A percentile compares a stretch with the other conserved stretches of the same genome.
Conservation (phyloP, 768 basidiomycete genomes). For the Pleurotus cornucopiae region DNA sequence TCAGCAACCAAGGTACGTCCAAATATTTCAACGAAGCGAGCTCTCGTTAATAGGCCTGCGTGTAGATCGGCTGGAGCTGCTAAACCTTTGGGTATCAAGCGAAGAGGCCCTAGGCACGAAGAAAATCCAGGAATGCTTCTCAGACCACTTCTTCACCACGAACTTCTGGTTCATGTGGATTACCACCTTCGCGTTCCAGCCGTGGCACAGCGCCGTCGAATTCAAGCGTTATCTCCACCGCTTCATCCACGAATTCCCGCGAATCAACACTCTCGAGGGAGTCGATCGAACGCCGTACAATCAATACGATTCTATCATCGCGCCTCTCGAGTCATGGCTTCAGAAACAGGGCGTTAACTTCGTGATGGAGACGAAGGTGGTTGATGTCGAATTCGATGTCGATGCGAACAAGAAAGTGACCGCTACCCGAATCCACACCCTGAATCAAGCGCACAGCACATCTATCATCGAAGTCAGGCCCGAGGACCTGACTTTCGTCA, state of each 20-base stretch:
- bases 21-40: background rate
- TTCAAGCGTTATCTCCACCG: slow-evolving; percentile 5
- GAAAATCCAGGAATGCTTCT: slow-evolving; percentile 1
- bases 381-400: slow-evolving; percentile 3
- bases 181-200: slow-evolving; percentile 6
- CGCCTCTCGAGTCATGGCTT: slow-evolving; percentile 5
- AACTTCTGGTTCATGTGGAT: slow-evolving; percentile 8
- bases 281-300: background rate
- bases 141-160: slow-evolving; percentile 4
- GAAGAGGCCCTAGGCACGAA: background rate
- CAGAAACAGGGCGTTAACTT: background rate
- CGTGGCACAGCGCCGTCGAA: slow-evolving; percentile 7
- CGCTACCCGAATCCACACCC: background rate
- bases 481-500: background rate
- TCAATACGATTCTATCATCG: slow-evolving; percentile 22
- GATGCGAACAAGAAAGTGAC: slow-evolving; percentile 1
- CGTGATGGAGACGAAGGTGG: background rate
- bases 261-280: slow-evolving; percentile 3
- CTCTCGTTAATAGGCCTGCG: background rate
- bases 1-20: background rate
- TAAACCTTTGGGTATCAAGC: slow-evolving; percentile 1
- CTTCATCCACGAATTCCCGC: slow-evolving; percentile 7
- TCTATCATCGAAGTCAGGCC: background rate
- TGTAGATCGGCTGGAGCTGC: background rate
- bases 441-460: background rate